phyloP scores from a whole-genome alignment of 129 eudicot genomes.

The Flaveria linearis region DNA sequence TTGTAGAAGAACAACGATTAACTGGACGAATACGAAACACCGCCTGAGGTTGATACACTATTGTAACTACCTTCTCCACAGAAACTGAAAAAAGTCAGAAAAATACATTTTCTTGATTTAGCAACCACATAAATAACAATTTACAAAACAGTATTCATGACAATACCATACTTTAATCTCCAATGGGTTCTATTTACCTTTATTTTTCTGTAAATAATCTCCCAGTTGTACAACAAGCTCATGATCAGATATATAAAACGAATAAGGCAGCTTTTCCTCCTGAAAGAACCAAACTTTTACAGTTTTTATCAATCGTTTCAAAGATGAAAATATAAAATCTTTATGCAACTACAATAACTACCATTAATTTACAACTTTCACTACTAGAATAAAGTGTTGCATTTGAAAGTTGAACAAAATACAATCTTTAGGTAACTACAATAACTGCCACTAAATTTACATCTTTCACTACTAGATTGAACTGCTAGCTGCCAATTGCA shows the following conservation, averaged over 20 bases:
- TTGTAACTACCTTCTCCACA: constrained; percentile 91
- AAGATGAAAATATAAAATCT: neutral
- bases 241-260: constrained; percentile 88
- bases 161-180: too few relatives aligned
- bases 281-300: constrained; percentile 34
- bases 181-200: constrained; percentile 41
- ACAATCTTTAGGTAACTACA: neutral
- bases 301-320: constrained; percentile 10
- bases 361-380: neutral
- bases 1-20: constrained; percentile 93
- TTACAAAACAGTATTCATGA: too few relatives aligned
- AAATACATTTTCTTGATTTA: neutral
- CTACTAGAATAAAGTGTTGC: neutral
- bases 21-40: constrained; percentile 97
- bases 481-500: neutral
- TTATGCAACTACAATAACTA: neutral
- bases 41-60: constrained; percentile 95
- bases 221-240: constrained; percentile 82
- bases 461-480: neutral
- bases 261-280: constrained; percentile 94
- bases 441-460: neutral
- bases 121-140: neutral
- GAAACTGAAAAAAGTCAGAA: constrained; percentile 59
- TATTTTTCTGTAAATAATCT: constrained; percentile 71
- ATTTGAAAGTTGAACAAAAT: neutral